Conservation (phyloP, 2,329 filamentous ascomycete genomes). For the Aspergillus amoenus region DNA sequence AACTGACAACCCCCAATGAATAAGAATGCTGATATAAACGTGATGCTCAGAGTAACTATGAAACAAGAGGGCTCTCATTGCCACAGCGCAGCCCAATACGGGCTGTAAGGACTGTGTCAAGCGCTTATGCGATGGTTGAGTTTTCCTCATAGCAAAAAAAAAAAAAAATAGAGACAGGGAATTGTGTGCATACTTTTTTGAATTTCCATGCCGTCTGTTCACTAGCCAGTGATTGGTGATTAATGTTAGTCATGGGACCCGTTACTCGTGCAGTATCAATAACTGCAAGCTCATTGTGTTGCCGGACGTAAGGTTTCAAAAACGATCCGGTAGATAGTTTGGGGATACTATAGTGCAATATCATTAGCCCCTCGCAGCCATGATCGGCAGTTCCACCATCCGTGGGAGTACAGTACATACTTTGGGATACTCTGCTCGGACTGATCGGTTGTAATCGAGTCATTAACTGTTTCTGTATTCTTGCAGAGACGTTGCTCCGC, state of each 20-base stretch:
- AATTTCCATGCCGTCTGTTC: constrained; percentile 8
- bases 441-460: neutral
- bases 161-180: neutral
- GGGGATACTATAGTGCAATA: constrained; percentile 44
- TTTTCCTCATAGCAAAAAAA: constrained; percentile 68
- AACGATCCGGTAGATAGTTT: constrained; percentile 49
- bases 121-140: constrained; percentile 59
- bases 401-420: neutral
- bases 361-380: constrained; percentile 1
- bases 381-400: neutral
- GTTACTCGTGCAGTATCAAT: constrained; percentile 54
- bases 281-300: constrained; percentile 52
- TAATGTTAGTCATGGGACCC: constrained; percentile 44
- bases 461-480: neutral
- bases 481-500: constrained; percentile 59
- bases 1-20: neutral
- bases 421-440: neutral
- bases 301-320: constrained; percentile 55
- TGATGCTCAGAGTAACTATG: constrained; percentile 71
- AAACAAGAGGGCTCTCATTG: constrained; percentile 64
- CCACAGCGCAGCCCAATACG: constrained; percentile 78
- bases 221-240: constrained; percentile 17
- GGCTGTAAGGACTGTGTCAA: constrained; percentile 72
- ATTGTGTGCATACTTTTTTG: constrained; percentile 49
- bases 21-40: constrained; percentile 13